Evolutionary conservation across 1,284 basidiomycete genomes (phyloP), one percentile per base, ranked within the genome.

Genomic region (Rugosomyces carneus): DNA sequence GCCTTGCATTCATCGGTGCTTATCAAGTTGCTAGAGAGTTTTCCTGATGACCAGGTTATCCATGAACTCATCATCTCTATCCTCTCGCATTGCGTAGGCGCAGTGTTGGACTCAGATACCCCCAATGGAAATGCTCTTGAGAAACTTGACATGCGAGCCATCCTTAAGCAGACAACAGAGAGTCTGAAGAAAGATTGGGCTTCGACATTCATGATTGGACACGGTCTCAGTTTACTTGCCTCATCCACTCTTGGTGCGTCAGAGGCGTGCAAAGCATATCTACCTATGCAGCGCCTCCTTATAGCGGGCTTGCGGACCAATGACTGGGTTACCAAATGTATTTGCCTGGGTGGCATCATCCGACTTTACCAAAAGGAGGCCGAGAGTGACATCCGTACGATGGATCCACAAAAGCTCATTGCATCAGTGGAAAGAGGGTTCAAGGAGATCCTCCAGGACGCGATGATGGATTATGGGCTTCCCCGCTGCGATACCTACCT

Each of bases 271-370:
- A 64, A 69, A 44, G 61, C 63, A 0, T 64, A 68, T 40, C 68
- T 73, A 0, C 59, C 68, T 1, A 57, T 74, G 21, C 58, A 75
- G 20, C 64, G 67, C 8, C 70, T 81, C 45, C 64, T 84, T 13
- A 70, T 80, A 16, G 74, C 80, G 0, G 71, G 70, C 31, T 60
- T 81, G 20, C 72, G 78, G 19, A 74, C 72, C 57, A 63, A 64
- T 24, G 74, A 81, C 55, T 70, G 80, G 60, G 66, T 69, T 35
- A 68, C 62, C 0, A 73, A 78, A 6, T 72, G 68, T 51, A 62
- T 60, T 1, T 76, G 72, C 10, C 63, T 83, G 0, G 69, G 70
- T 2, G 78, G 69, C 0, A 61, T 83, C 20, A 64, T 81, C 32
- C 69, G 76, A 32, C 61, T 82, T 2, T 59, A 72, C 68, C 57